Base-by-base conservation (phyloP, 2,329 filamentous ascomycete genomes). In the Ceratocystiopsis minuta region DNA sequence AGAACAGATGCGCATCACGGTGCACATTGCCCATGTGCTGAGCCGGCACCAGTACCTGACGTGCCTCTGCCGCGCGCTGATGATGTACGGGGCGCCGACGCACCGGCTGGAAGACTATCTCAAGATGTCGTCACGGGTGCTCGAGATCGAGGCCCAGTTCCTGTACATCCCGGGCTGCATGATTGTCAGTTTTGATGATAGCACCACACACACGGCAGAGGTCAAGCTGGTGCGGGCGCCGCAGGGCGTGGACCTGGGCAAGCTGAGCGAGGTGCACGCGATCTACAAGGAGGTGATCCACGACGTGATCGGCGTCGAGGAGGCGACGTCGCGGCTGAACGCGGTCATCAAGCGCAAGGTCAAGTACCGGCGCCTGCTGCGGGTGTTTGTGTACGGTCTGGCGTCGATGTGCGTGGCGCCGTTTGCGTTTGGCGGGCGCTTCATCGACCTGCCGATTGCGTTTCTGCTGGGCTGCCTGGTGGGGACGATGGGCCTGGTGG, bases 61-160 rank as follows among this genome's bases (percentile, higher is more conserved):
- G 42, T 85, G 82, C 56, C 70, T 95, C 34, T 94, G 87, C 55
- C 75, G 78, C 35, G 83, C 83, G 1, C 63, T 95, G 44, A 95
- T 95, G 86, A 68, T 76, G 54, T 94, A 84, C 49, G 87, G 87
- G 13, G 87, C 87, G 1, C 87, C 87, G 1, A 93, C 86, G 0
- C 87, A 95, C 61, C 78, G 87, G 12, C 65, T 95, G 16, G 87
- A 95, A 58, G 81, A 93, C 55, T 94, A 93, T 57, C 78, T 95
- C 73, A 78, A 72, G 48, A 92, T 88, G 81, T 86, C 82, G 10
- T 79, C 87, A 1, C 72, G 82, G n/a, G 82, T 90, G 2, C 69
- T 95, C 34, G 82, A 87, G 57, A 87, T 94, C 15, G 81, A 93
- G 49, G 80, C 80, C 6, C 85, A 93, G 52, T 94, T 90, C 51